Base-by-base conservation (phyloP, 2,329 filamentous ascomycete genomes). In the Seiridium cupressi region DNA sequence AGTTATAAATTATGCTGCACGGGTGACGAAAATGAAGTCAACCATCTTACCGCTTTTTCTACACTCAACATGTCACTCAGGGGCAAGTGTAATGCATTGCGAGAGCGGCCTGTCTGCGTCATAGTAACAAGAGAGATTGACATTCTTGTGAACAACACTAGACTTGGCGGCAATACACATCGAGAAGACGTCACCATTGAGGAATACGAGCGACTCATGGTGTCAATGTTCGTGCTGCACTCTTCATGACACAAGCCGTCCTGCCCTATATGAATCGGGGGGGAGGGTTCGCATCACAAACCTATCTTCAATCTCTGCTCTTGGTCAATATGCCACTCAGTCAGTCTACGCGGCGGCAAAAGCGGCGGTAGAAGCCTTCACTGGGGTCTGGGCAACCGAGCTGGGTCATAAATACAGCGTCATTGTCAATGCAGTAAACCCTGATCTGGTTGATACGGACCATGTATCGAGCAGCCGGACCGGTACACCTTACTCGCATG, bases 131-230 rank as follows among this genome's bases (percentile, higher is more conserved):
- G 18, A 7, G 46, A 84, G 64, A 79, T 90, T 64, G 87, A 90
- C 70, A 87, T 90, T 61, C 76, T 90, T 47, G 78, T 90, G 73
- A 89, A 90, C 76, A 90, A 90, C 69, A 88, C 88, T 5, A 88
- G 86, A 7, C 69, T 77, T 1, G 66, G 76, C 51, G 70, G 81
- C 51, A 89, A 89, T 69, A 79, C 84, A 51, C 66, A 73, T 3
- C 74, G 83, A 9, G 76, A 80, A 56, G 82, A 88, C 3, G 44
- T 85, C 60, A 79, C 79, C 10, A 68, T 76, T 4, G 80, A 81
- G 9, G 79, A 87, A 64, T 90, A 88, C 73, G 77, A 83, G 46
- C 76, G 80, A 67, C 80, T 85, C 58, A 90, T 86, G 73, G 80
- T 57, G 79, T 90, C 73, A 90, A 90, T 63, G 87, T 90, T 5